These are phyloP conservation scores for Rhexocercosporidium sp. DNA, from an alignment of 2,329 filamentous ascomycete genomes.

Conservation along the genomic window DNA sequence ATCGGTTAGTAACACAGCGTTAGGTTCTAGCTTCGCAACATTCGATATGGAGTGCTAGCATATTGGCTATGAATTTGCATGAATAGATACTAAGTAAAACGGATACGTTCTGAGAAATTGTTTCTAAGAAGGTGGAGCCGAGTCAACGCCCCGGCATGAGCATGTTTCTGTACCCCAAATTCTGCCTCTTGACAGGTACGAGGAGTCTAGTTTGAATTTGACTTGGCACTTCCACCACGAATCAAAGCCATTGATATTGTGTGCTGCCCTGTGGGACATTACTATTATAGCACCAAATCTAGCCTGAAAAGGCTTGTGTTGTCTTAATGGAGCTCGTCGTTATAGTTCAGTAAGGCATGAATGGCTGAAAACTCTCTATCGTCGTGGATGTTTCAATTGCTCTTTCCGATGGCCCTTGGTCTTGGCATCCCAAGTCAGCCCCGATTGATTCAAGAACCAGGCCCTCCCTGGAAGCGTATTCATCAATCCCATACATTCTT, in stretches of 20 bases:
- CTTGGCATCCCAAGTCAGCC: neutral
- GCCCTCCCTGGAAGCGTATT: neutral
- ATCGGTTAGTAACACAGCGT: no score
- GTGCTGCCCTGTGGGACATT: neutral
- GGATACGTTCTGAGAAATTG: neutral
- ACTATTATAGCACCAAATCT: neutral
- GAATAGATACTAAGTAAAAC: neutral
- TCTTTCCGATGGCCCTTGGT: neutral
- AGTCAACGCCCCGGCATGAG: neutral
- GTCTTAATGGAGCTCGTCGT: neutral
- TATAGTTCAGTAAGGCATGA: neutral
- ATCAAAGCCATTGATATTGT: neutral
- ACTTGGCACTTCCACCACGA: neutral
- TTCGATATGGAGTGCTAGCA: neutral
- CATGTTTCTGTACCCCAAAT: neutral
- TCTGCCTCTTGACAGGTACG: neutral
- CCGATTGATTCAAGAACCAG: neutral
- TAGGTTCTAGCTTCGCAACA: no score
- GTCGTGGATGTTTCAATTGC: neutral
- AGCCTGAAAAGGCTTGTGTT: no score
- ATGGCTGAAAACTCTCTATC: neutral
- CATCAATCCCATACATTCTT: neutral
- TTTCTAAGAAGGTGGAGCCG: neutral
- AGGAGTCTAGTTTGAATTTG: neutral
- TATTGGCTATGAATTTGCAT: neutral